Conservation (phyloP, 306 rosid genomes). For the Calophaca sinica region DNA sequence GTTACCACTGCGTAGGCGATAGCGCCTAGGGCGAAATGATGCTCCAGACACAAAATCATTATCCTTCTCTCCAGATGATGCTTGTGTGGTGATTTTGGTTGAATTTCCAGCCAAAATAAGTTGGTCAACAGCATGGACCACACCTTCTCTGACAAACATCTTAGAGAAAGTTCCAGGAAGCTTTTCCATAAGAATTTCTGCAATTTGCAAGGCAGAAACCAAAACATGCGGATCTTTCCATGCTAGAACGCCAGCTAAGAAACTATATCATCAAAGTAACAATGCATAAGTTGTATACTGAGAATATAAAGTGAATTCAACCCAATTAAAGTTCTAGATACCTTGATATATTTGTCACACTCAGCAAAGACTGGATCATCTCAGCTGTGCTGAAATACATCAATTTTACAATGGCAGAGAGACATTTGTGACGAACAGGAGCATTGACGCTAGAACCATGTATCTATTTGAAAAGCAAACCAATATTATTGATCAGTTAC, state of each 20-base stretch:
- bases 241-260: constrained; percentile 89
- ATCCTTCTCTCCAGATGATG: constrained; percentile 71
- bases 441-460: constrained; percentile 93
- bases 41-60: constrained; percentile 64
- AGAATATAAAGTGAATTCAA: constrained; percentile 29
- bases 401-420: constrained; percentile 85
- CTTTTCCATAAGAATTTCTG: constrained; percentile 95
- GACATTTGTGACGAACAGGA: constrained; percentile 92
- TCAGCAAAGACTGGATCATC: constrained; percentile 83
- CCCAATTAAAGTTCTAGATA: constrained; percentile 46
- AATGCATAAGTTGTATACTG: constrained; percentile 34
- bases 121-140: constrained; percentile 93
- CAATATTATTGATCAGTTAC: constrained; percentile 32
- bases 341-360: constrained; percentile 85
- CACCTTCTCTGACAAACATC: constrained; percentile 92
- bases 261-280: constrained; percentile 58
- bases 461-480: constrained; percentile 58
- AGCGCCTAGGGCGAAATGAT: constrained; percentile 76
- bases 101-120: constrained; percentile 72
- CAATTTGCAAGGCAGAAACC: constrained; percentile 90
- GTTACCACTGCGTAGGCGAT: constrained; percentile 72
- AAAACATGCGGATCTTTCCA: constrained; percentile 93
- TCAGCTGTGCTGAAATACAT: constrained; percentile 91
- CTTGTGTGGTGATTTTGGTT: constrained; percentile 55
- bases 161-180: constrained; percentile 80